Percentiles rank a stretch among this genome's conserved stretches.
These are phyloP conservation scores for Debaryomyces castellii DNA, from an alignment of 805 yeast genomes.

Conservation along the genomic window DNA sequence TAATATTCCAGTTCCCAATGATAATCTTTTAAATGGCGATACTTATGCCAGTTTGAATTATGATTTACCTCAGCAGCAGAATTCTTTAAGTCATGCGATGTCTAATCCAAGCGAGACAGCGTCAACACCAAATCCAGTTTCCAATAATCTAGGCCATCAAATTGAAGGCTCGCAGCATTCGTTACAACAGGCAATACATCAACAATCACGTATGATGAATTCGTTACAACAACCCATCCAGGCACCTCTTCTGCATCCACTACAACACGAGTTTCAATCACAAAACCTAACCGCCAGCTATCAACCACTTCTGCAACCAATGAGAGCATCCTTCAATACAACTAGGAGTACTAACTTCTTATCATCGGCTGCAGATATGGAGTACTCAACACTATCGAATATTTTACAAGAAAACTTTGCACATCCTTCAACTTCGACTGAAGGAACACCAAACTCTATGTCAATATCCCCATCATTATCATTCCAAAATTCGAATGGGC, in stretches of 20 bases:
- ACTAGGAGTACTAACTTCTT: constrained; percentile 47
- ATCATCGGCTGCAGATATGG: constrained; percentile 72
- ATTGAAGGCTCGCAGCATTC: constrained; percentile 1
- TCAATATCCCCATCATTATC: constrained; percentile 36
- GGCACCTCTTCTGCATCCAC: neutral
- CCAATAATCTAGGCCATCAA: constrained; percentile 2
- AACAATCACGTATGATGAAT: neutral
- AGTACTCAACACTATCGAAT: constrained; percentile 65
- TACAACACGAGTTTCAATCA: neutral
- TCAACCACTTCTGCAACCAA: neutral
- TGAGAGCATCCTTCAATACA: constrained; percentile 4
- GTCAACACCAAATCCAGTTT: neutral
- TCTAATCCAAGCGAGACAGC: neutral
- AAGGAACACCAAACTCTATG: constrained; percentile 38
- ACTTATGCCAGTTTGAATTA: neutral
- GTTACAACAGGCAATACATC: neutral
- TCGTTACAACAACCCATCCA: neutral
- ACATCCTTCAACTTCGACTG: constrained; percentile 28
- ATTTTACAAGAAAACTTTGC: constrained; percentile 52
- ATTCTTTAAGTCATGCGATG: neutral
- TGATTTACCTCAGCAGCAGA: neutral
- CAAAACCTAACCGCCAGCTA: neutral
- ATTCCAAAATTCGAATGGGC: constrained; percentile 23
- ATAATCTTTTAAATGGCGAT: constrained; percentile 5
- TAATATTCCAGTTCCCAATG: neutral